Percentiles rank a stretch among this genome's conserved stretches.
Evolutionary conservation across 768 basidiomycete genomes (phyloP).

Genomic region (Scleroderma citrinum): DNA sequence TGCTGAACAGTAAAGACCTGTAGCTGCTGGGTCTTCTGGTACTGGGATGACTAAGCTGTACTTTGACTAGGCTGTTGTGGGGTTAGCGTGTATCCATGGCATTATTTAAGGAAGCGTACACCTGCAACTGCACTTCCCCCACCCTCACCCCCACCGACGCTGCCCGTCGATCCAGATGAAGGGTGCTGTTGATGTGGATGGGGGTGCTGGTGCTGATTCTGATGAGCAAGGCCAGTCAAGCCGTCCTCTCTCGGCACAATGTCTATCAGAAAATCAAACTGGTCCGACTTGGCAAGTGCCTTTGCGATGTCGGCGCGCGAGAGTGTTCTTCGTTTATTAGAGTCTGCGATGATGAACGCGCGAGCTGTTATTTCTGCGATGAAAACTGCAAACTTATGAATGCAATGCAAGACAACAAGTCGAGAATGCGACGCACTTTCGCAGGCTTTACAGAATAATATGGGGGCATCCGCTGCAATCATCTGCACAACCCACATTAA

Average conservation of each 20-base stretch:
- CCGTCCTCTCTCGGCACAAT: constrained; percentile 85
- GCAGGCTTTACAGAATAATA: constrained; percentile 96
- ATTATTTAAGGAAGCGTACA: constrained; percentile 11
- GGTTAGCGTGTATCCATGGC: not conserved
- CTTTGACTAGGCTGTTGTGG: not conserved
- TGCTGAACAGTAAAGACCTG: too few relatives aligned
- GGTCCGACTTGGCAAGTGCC: constrained; percentile 87
- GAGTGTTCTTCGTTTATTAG: constrained; percentile 92
- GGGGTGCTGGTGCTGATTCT: not conserved
- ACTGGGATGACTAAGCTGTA: not conserved
- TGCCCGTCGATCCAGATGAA: not conserved
- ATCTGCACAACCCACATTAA: constrained; percentile 49
- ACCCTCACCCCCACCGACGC: not conserved
- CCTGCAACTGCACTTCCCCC: constrained; percentile 12
- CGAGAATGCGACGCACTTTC: constrained; percentile 68
- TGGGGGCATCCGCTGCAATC: constrained; percentile 97
- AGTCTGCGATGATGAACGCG: constrained; percentile 92
- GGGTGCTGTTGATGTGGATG: not conserved
- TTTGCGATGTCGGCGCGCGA: constrained; percentile 92
- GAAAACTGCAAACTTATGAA: constrained; percentile 65
- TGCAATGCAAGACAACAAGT: too few relatives aligned
- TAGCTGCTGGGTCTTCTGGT: too few relatives aligned
- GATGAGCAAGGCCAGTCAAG: constrained; percentile 17
- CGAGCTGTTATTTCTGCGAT: constrained; percentile 95
- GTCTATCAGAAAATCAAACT: constrained; percentile 97